Conservation (phyloP, 2,329 filamentous ascomycete genomes). For the Fusarium coicis region DNA sequence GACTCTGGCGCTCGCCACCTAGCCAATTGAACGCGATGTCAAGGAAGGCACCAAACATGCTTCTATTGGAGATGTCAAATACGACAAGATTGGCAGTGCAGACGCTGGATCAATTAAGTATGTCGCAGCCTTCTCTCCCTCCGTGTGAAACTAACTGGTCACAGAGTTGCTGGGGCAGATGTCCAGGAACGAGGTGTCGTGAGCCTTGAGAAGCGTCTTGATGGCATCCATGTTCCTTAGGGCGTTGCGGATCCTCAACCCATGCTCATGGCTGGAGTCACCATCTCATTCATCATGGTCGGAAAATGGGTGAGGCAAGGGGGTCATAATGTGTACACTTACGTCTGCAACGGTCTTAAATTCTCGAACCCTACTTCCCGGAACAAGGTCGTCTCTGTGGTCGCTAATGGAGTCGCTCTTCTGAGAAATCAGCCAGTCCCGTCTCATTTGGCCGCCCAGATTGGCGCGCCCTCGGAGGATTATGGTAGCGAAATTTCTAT, state of each 20-base stretch:
- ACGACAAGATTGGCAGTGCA: background rate
- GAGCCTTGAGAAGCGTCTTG: background rate
- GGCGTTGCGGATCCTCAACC: background rate
- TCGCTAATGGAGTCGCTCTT: background rate
- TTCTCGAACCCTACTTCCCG: background rate
- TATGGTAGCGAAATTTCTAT: background rate
- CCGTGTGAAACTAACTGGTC: background rate
- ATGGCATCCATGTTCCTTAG: background rate
- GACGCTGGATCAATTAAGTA: background rate
- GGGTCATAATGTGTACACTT: background rate
- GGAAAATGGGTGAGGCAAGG: background rate
- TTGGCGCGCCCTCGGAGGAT: background rate
- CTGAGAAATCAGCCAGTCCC: background rate
- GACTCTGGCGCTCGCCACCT: background rate
- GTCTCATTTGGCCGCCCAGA: background rate
- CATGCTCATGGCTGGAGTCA: background rate
- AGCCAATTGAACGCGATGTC: background rate
- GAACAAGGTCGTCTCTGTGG: background rate
- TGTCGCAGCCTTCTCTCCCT: background rate
- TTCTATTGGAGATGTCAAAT: background rate
- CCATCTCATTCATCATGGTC: background rate
- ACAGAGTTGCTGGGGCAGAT: background rate
- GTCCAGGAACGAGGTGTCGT: background rate
- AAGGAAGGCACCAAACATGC: background rate
- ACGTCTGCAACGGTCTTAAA: background rate